Evolutionary conservation across 2,329 filamentous ascomycete species (phyloP).

Genomic region (Aspergillus terreus): DNA sequence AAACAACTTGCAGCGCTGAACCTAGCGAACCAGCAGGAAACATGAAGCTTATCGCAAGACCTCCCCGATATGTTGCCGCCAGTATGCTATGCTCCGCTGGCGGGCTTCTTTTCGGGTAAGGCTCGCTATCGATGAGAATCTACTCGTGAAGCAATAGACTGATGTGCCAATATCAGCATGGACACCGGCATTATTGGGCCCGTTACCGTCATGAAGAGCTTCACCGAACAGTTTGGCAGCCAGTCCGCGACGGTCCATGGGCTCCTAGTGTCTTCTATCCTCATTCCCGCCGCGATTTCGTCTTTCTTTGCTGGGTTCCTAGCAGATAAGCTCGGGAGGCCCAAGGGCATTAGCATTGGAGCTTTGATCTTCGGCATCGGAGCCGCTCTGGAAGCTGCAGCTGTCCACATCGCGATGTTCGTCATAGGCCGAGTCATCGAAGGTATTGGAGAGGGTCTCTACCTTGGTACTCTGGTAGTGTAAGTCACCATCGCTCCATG

Average conservation of each 20-base stretch:
- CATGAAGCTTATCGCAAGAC: constrained; percentile 4
- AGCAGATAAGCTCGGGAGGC: constrained; percentile 50
- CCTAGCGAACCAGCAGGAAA: background rate
- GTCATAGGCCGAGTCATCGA: constrained; percentile 53
- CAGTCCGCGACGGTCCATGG: constrained; percentile 54
- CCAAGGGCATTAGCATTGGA: constrained; percentile 49
- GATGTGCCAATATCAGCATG: constrained; percentile 12
- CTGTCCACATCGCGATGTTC: constrained; percentile 50
- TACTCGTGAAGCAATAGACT: background rate
- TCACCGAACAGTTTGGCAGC: constrained; percentile 47
- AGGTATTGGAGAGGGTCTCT: constrained; percentile 59
- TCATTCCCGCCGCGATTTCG: constrained; percentile 56
- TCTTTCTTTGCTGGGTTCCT: constrained; percentile 57
- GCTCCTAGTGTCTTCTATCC: constrained; percentile 56
- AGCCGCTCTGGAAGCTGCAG: constrained; percentile 49
- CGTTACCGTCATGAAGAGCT: constrained; percentile 56
- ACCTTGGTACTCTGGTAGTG: constrained; percentile 54
- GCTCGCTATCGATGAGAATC: background rate
- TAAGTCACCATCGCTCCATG: constrained; percentile 14
- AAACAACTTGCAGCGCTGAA: background rate
- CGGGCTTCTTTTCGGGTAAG: constrained; percentile 17
- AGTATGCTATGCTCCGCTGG: constrained; percentile 19
- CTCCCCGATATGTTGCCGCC: constrained; percentile 16
- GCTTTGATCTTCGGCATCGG: constrained; percentile 53
- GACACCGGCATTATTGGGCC: constrained; percentile 58